These are phyloP conservation scores for Backusella sp. DNA, from an alignment of 192 early-diverging fungal genomes.

Conservation along the genomic window DNA sequence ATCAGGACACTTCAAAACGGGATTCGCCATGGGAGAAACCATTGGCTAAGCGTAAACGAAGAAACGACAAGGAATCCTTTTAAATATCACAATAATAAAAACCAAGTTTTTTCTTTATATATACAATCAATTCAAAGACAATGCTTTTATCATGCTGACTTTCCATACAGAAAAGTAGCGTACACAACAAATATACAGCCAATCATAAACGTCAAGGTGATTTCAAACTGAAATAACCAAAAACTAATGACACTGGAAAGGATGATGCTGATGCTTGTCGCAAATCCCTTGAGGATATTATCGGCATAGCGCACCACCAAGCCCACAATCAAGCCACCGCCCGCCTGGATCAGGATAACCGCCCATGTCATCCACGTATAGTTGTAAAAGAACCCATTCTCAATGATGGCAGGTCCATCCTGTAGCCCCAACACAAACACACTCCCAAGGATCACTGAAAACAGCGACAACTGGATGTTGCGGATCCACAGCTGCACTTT, in stretches of 20 bases:
- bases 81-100: neutral
- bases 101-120: no score
- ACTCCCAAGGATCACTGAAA: slow-evolving; percentile 73
- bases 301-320: slow-evolving; percentile 96
- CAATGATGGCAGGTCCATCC: slow-evolving; percentile 65
- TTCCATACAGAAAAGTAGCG: slow-evolving; percentile 72
- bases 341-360: slow-evolving; percentile 84
- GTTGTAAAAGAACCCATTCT: slow-evolving; percentile 87
- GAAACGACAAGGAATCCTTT: neutral
- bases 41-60: slow-evolving; percentile 14
- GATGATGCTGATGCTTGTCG: slow-evolving; percentile 93
- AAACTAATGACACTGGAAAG: slow-evolving; percentile 82
- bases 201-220: slow-evolving; percentile 65
- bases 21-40: slow-evolving; percentile 31
- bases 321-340: slow-evolving; percentile 91
- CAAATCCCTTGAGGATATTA: slow-evolving; percentile 98
- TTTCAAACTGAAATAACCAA: slow-evolving; percentile 76
- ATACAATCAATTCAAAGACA: neutral
- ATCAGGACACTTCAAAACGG: slow-evolving; percentile 72
- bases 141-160: neutral
- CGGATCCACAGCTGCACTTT: slow-evolving; percentile 81
- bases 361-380: slow-evolving; percentile 76
- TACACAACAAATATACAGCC: slow-evolving; percentile 69
- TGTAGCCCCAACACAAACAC: slow-evolving; percentile 77
- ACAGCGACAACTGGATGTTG: slow-evolving; percentile 87